These are phyloP conservation scores for Fomitopsis serialis DNA, from an alignment of 768 basidiomycete species.

Conservation along the genomic window DNA sequence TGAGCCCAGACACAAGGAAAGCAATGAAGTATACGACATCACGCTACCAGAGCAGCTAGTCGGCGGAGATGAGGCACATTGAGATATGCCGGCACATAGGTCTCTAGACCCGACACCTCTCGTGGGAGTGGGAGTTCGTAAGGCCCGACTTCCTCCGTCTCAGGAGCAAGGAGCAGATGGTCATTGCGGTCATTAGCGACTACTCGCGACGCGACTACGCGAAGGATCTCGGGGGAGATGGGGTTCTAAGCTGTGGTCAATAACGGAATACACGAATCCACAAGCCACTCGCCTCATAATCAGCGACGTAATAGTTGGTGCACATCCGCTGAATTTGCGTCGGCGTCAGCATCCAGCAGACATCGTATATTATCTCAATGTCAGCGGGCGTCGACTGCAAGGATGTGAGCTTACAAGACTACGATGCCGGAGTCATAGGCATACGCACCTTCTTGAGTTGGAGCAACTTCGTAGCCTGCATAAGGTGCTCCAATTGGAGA, in stretches of 20 bases:
- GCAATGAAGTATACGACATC: conserved; percentile 18
- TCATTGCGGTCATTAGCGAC: conserved; percentile 96
- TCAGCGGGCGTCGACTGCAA: conserved; percentile 83
- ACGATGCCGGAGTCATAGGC: background rate
- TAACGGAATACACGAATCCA: background rate
- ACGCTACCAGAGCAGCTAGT: conserved; percentile 82
- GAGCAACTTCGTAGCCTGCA: conserved; percentile 98
- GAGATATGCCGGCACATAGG: conserved; percentile 90
- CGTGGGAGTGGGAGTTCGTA: conserved; percentile 92
- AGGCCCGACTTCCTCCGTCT: conserved; percentile 94
- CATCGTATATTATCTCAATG: conserved; percentile 98
- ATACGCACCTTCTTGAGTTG: conserved; percentile 87
- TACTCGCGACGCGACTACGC: conserved; percentile 93
- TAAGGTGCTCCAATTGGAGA: conserved; percentile 94
- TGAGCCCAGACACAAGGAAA: conserved; percentile 3
- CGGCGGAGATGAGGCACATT: conserved; percentile 86
- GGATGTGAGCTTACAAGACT: conserved; percentile 6
- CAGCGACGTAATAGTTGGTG: conserved; percentile 97
- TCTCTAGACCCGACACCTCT: conserved; percentile 94
- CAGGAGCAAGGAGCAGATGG: conserved; percentile 91
- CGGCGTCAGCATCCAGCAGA: conserved; percentile 99
- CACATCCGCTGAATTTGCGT: conserved; percentile 99
- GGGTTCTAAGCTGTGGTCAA: conserved; percentile 58
- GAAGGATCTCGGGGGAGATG: conserved; percentile 94
- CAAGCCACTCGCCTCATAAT: conserved; percentile 76